A percentile compares a stretch with the other conserved stretches of the same genome.
Conservation (phyloP, 495 filamentous ascomycete species). For the Oleoguttula mirabilis region DNA sequence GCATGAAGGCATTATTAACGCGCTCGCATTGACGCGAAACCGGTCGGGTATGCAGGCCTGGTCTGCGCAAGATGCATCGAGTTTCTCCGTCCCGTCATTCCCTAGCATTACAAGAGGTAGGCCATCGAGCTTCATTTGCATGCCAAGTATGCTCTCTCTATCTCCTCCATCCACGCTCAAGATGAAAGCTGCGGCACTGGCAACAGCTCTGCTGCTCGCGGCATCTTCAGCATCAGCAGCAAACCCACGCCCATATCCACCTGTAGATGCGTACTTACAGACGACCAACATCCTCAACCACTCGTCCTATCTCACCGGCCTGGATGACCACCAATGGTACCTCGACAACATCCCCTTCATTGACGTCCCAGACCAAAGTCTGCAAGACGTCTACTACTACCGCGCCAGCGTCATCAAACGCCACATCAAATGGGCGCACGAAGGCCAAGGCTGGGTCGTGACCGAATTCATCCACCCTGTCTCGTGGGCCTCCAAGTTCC, state of each 20-base stretch:
- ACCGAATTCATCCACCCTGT: conserved; percentile 27
- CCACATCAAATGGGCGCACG: conserved; percentile 32
- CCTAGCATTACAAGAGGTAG: too few relatives aligned
- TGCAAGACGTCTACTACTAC: conserved; percentile 39
- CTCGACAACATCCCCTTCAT: conserved; percentile 39
- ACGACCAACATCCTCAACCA: conserved; percentile 20
- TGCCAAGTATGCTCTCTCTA: too few relatives aligned
- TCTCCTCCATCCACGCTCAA: too few relatives aligned
- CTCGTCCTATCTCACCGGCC: conserved; percentile 16
- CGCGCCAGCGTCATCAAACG: conserved; percentile 33
- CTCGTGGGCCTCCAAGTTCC: conserved; percentile 22
- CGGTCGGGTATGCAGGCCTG: too few relatives aligned
- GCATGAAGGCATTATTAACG: too few relatives aligned
- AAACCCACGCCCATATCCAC: conserved; percentile 18
- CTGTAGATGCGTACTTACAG: conserved; percentile 14
- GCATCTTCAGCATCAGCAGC: too few relatives aligned
- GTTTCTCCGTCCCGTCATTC: too few relatives aligned
- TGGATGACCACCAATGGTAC: conserved; percentile 26
- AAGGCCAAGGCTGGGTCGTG: conserved; percentile 34
- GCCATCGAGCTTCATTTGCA: too few relatives aligned
- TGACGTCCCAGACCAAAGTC: conserved; percentile 33
- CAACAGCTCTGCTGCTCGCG: too few relatives aligned
- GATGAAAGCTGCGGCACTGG: too few relatives aligned
- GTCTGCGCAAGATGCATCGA: too few relatives aligned
- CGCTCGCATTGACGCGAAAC: too few relatives aligned